phyloP scores from a whole-genome alignment of 2,329 filamentous ascomycete species.

The Lomentospora prolificans region DNA sequence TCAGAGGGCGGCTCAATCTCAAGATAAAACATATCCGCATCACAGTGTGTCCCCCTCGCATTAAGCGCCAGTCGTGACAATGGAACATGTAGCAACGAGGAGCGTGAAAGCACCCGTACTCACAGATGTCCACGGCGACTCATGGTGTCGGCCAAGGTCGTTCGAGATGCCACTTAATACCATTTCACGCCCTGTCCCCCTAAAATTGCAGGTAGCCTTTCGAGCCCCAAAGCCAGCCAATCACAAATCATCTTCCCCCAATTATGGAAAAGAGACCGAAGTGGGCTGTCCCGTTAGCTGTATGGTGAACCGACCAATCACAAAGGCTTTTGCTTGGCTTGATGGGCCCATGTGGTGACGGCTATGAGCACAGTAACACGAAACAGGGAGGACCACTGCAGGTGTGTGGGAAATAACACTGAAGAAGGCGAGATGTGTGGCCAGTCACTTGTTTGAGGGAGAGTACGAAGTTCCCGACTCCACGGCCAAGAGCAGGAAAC shows the following conservation, averaged over 20 bases:
- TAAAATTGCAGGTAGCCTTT: background rate
- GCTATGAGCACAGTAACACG: background rate
- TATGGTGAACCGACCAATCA: background rate
- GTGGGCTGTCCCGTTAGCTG: constrained; percentile 1
- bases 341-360: background rate
- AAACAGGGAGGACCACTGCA: background rate
- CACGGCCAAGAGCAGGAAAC: too few relatives aligned
- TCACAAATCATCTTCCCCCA: background rate
- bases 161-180: background rate
- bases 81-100: too few relatives aligned
- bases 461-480: too few relatives aligned
- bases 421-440: background rate
- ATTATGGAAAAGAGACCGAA: background rate
- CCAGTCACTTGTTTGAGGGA: background rate
- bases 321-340: background rate
- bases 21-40: too few relatives aligned
- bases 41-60: too few relatives aligned
- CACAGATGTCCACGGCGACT: too few relatives aligned
- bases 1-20: too few relatives aligned
- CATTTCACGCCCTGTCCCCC: background rate
- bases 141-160: background rate
- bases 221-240: background rate
- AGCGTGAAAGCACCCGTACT: too few relatives aligned
- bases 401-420: background rate
- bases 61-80: too few relatives aligned